Percentiles rank a stretch among this genome's conserved stretches.
These are phyloP conservation scores for Filobasidium floriforme DNA, from an alignment of 768 basidiomycete genomes.

Conservation along the genomic window DNA sequence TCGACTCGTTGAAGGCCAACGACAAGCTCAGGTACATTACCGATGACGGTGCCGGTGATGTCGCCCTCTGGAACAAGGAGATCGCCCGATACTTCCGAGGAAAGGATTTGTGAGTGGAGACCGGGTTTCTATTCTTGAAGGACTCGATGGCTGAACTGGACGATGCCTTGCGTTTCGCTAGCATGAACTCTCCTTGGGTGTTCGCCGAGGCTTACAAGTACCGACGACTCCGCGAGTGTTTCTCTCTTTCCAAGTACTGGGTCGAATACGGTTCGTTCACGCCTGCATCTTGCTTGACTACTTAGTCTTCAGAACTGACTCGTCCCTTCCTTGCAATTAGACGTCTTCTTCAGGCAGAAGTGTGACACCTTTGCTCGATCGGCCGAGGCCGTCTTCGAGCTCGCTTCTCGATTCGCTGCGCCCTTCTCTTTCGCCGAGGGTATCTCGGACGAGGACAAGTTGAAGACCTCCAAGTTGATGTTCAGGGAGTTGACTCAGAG, in stretches of 20 bases:
- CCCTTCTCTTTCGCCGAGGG: slow-evolving; percentile 62
- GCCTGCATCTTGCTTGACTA: background rate
- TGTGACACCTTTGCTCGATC: slow-evolving; percentile 96
- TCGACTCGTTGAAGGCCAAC: slow-evolving; percentile 76
- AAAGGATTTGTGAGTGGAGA: slow-evolving; percentile 44
- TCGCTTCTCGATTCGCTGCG: slow-evolving; percentile 82
- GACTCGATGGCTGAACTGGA: background rate
- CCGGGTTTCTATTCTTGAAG: slow-evolving; percentile 9
- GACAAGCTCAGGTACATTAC: slow-evolving; percentile 74
- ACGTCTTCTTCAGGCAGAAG: slow-evolving; percentile 92
- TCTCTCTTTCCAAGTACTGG: slow-evolving; percentile 85
- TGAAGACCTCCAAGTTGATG: slow-evolving; percentile 60
- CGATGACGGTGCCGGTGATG: slow-evolving; percentile 85
- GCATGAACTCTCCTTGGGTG: slow-evolving; percentile 47
- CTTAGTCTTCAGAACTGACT: background rate
- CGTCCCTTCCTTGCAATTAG: slow-evolving; percentile 18
- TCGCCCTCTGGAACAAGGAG: slow-evolving; percentile 94
- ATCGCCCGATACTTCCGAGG: slow-evolving; percentile 91
- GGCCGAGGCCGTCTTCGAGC: slow-evolving; percentile 80
- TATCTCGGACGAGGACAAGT: slow-evolving; percentile 48
- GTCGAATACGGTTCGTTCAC: slow-evolving; percentile 56
- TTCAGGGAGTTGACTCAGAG: slow-evolving; percentile 90
- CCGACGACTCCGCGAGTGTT: slow-evolving; percentile 70
- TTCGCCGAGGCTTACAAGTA: slow-evolving; percentile 59
- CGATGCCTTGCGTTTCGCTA: background rate